Evolutionary conservation across 768 basidiomycete genomes (phyloP).

Genomic region (Melanogaster broomeanus): DNA sequence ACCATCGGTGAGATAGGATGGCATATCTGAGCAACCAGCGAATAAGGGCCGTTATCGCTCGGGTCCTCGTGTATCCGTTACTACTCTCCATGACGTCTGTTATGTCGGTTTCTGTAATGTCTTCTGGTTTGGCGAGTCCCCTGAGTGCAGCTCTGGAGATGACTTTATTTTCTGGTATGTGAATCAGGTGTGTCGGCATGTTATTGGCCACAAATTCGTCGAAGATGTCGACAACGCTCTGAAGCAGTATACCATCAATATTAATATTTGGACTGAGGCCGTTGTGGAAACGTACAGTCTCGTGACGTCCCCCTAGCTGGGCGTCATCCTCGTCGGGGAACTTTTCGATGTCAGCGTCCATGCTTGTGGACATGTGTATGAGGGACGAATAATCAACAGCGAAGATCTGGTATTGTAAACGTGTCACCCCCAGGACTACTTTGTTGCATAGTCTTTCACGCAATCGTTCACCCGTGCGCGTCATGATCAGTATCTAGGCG

Average conservation of each 20-base stretch:
- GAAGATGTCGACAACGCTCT: not conserved
- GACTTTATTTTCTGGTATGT: not conserved
- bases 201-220: conserved; percentile 3
- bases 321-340: not conserved
- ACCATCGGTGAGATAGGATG: conserved; percentile 7
- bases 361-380: no score
- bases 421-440: no score
- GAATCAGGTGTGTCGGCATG: conserved; percentile 4
- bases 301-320: not conserved
- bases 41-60: not conserved
- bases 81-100: not conserved
- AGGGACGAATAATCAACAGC: no score
- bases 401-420: no score
- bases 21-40: not conserved
- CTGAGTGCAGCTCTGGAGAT: not conserved
- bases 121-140: not conserved
- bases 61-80: not conserved
- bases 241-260: no score
- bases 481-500: no score
- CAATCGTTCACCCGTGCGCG: no score
- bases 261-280: not conserved
- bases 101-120: not conserved
- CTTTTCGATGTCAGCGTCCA: not conserved
- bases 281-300: not conserved
- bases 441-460: no score